Base-by-base conservation (phyloP, 305 asterid genomes). In the Ajuga reptans region DNA sequence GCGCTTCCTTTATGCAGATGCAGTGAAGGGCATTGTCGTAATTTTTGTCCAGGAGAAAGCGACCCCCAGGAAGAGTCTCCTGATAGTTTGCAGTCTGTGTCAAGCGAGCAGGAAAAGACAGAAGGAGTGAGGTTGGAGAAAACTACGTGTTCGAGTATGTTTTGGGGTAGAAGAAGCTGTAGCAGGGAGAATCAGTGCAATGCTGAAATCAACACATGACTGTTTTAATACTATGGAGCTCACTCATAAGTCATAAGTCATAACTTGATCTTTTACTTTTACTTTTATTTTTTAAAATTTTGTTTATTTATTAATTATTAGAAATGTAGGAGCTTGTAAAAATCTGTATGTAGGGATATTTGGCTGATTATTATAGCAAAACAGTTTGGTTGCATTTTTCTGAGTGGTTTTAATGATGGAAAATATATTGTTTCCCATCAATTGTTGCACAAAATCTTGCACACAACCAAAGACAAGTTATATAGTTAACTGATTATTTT, bases 141-240 rank as follows among this genome's bases (percentile, higher is more conserved):
- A 66, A 84, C 86, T 2, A 87, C 85, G 9, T 87, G 95, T 72
- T 83, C 95, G 21, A 82, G 80, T 77, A 86, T 87, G 90, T 87
- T 89, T 72, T 87, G 95, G 96, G 86, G 95, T 29, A 76, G 92
- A 82, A 82, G 96, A 73, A 87, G 95, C 84, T 89, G 95, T 80
- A 87, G 90, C 82, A 80, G 92, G 75, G 96, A 89, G 81, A 75
- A 85, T 72, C 95, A 79, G 74, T 89, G 96, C 74, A 87, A 89
- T 76, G 90, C 92, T 0, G 95, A 89, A n/a, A 43, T 43, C 15
- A 10, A 43, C 50, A 10, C 50, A n/a, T 11, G 15, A 43, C 17
- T 11, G 0, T 3, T n/a, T 11, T 45, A 12, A 7, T 45, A 8
- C 2, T 36, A 3, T 33, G 16, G 3, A 21, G 27, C n/a, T n/a